A percentile compares a stretch with the other conserved stretches of the same genome.
These are phyloP conservation scores for Stachybotrys echinatus DNA, from an alignment of 2,329 filamentous ascomycete species.

Conservation along the genomic window DNA sequence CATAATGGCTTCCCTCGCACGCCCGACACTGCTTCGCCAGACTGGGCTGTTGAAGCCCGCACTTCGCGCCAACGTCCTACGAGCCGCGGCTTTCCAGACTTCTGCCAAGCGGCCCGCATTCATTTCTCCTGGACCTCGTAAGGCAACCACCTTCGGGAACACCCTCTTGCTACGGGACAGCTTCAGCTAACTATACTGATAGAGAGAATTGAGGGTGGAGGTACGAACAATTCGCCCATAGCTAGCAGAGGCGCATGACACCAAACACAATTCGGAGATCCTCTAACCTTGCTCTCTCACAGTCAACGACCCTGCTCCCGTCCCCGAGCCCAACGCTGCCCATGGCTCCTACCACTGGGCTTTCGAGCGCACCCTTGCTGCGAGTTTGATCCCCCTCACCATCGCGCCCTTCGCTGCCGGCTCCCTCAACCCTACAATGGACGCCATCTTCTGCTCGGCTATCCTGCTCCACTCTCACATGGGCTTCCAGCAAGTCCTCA, in stretches of 20 bases:
- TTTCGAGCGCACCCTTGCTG: slow-evolving; percentile 82
- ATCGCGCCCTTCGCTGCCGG: slow-evolving; percentile 89
- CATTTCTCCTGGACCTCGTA: slow-evolving; percentile 82
- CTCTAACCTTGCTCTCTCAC: too few species aligned
- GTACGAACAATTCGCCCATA: slow-evolving; percentile 44
- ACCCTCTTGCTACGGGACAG: not conserved
- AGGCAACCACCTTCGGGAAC: slow-evolving; percentile 28
- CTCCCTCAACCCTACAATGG: slow-evolving; percentile 81
- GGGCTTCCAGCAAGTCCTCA: slow-evolving; percentile 84
- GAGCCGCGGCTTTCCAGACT: slow-evolving; percentile 81
- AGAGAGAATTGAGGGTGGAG: slow-evolving; percentile 72
- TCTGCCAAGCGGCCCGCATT: slow-evolving; percentile 71
- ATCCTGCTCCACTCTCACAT: slow-evolving; percentile 92
- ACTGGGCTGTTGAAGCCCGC: slow-evolving; percentile 34
- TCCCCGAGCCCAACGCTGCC: slow-evolving; percentile 66
- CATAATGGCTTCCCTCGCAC: slow-evolving; percentile 51
- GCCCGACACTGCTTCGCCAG: slow-evolving; percentile 51
- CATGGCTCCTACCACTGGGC: slow-evolving; percentile 99
- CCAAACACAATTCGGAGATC: too few species aligned
- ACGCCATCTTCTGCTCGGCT: slow-evolving; percentile 77
- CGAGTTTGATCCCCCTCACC: slow-evolving; percentile 77
- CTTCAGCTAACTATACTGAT: not conserved
- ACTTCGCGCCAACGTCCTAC: slow-evolving; percentile 32
- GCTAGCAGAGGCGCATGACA: too few species aligned
- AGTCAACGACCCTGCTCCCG: slow-evolving; percentile 82